A percentile compares a stretch with the other conserved stretches of the same genome.
These are phyloP conservation scores for Areca catechu DNA, from an alignment of 176 grass and related monocot species.

Conservation along the genomic window DNA sequence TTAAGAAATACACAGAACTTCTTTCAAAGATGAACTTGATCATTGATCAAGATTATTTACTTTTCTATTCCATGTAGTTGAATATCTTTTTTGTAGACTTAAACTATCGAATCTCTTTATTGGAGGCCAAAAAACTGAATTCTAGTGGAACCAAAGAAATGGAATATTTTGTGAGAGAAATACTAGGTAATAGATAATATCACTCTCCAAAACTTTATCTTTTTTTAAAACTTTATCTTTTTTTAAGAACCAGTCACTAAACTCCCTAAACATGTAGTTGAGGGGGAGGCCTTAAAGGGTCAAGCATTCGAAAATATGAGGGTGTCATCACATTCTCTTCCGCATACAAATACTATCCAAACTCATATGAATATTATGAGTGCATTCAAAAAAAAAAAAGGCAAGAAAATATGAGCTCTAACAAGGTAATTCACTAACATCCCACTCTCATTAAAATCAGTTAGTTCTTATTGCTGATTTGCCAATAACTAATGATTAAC, in stretches of 20 bases:
- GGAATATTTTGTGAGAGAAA: constrained; percentile 55
- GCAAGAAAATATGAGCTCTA: constrained; percentile 58
- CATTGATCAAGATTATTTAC: too few relatives aligned
- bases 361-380: constrained; percentile 65
- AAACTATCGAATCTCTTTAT: constrained; percentile 77
- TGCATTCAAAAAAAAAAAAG: constrained; percentile 19
- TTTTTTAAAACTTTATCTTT: too few relatives aligned
- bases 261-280: constrained; percentile 7
- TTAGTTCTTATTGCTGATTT: too few relatives aligned
- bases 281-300: constrained; percentile 27
- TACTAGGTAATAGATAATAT: constrained; percentile 31
- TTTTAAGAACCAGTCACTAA: not conserved
- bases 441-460: too few relatives aligned
- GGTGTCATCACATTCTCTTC: constrained; percentile 48
- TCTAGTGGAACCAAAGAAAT: constrained; percentile 50
- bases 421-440: constrained; percentile 30
- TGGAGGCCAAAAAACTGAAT: constrained; percentile 46
- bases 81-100: constrained; percentile 62
- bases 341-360: constrained; percentile 66
- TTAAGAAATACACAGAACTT: too few relatives aligned
- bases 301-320: constrained; percentile 45
- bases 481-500: too few relatives aligned
- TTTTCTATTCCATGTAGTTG: constrained; percentile 24
- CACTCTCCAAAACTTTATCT: not conserved
- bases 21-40: too few relatives aligned